Conservation (phyloP, 805 yeast genomes). For the Lipomyces chichibuensis region DNA sequence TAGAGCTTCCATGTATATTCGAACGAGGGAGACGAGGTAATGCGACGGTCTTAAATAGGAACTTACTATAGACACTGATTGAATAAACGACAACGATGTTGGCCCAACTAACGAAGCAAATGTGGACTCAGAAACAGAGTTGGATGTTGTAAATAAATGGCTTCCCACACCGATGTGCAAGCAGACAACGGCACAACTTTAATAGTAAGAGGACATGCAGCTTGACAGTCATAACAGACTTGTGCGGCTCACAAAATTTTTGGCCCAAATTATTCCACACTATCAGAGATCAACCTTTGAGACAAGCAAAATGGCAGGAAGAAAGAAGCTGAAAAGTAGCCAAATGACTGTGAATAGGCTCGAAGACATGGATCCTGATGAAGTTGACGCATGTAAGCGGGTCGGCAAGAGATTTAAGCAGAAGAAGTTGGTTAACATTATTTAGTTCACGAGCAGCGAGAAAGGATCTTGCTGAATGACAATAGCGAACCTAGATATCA, state of each 20-base stretch:
- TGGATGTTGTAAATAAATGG: no score
- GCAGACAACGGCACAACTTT: neutral
- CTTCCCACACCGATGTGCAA: no score
- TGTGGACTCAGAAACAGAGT: no score
- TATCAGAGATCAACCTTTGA: neutral
- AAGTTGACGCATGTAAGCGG: slow-evolving; percentile 42
- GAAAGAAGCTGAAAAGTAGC: slow-evolving; percentile 7
- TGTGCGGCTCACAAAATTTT: slow-evolving; percentile 10
- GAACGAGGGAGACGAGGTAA: no score
- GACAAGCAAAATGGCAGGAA: slow-evolving; percentile 22
- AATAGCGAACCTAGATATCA: slow-evolving; percentile 28
- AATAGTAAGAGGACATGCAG: neutral
- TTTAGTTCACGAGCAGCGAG: slow-evolving; percentile 42
- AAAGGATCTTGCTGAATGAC: slow-evolving; percentile 40
- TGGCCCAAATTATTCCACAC: neutral
- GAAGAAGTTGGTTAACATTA: neutral
- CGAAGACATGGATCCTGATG: slow-evolving; percentile 41
- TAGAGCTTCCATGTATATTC: no score
- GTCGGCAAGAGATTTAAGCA: neutral
- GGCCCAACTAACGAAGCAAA: neutral
- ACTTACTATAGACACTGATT: neutral
- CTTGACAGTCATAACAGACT: no score
- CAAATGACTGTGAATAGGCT: slow-evolving; percentile 22
- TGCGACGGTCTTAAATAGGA: neutral
- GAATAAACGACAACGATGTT: neutral